Conservation (phyloP, 768 basidiomycete species). For the Suillus americanus region DNA sequence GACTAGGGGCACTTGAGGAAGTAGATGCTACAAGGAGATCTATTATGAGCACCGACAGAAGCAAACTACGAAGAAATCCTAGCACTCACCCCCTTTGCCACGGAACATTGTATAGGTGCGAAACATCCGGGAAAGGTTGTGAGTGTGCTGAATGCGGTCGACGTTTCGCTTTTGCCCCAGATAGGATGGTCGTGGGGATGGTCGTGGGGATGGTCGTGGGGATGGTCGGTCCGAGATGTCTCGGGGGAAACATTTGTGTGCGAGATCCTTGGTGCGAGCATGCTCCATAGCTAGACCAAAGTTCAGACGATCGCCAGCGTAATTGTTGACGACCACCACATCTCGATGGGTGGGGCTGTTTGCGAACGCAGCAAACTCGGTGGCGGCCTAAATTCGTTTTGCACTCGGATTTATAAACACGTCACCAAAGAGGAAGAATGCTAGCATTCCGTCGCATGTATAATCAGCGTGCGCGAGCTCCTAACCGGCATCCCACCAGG, state of each 20-base stretch:
- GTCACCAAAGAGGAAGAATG: constrained; percentile 58
- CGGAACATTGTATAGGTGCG: constrained; percentile 29
- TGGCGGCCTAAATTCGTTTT: constrained; percentile 51
- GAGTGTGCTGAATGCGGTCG: no score
- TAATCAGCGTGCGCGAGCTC: constrained; percentile 61
- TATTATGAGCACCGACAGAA: not conserved
- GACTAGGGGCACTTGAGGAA: not conserved
- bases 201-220: no score
- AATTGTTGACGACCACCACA: constrained; percentile 45
- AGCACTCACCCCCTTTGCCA: constrained; percentile 33
- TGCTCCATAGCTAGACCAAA: constrained; percentile 59
- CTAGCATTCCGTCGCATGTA: constrained; percentile 56
- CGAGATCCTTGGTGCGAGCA: constrained; percentile 24
- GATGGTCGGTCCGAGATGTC: no score
- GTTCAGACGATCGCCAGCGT: constrained; percentile 57
- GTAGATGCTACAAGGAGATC: not conserved
- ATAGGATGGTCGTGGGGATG: no score
- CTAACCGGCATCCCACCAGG: constrained; percentile 58
- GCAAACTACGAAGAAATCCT: not conserved
- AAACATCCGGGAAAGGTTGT: no score
- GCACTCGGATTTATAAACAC: constrained; percentile 64
- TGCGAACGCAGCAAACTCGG: constrained; percentile 44
- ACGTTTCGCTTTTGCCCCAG: no score
- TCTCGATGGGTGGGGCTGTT: constrained; percentile 6
- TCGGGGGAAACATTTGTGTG: no score